Evolutionary conservation across 148 eudicot genomes (phyloP).

Genomic region (Vaccinium corymbosum): DNA sequence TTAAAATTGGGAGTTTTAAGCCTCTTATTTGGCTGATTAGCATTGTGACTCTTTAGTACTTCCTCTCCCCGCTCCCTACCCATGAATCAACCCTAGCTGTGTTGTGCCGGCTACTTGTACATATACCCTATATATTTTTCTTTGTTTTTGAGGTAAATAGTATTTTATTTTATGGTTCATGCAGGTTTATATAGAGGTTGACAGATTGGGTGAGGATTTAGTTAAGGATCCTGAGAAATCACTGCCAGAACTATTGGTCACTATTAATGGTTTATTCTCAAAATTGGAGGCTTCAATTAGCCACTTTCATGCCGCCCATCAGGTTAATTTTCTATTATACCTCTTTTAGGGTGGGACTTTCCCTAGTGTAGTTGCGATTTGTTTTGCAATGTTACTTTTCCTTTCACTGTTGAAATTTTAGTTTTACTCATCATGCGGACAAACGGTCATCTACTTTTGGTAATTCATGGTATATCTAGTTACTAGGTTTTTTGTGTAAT

Average conservation of each 20-base stretch:
- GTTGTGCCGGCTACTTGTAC: neutral
- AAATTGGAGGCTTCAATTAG: conserved; percentile 73
- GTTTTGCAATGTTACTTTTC: neutral
- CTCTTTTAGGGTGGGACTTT: neutral
- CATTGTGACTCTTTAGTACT: too few relatives aligned
- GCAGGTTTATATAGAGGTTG: conserved; percentile 80
- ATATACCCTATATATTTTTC: neutral
- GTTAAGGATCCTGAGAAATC: conserved; percentile 68
- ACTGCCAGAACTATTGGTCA: conserved; percentile 51
- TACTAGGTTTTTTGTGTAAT: conserved; percentile 5
- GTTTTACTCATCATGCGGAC: neutral
- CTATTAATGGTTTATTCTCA: conserved; percentile 56
- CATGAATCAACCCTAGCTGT: too few relatives aligned
- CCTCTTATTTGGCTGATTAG: too few relatives aligned
- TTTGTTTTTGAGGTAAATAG: neutral
- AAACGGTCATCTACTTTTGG: neutral
- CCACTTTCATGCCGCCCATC: conserved; percentile 53
- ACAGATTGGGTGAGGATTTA: conserved; percentile 63
- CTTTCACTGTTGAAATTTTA: neutral
- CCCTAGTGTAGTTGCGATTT: neutral
- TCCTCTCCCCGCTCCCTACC: too few relatives aligned
- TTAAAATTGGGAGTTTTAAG: too few relatives aligned
- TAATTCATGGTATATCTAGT: neutral
- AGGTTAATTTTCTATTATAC: conserved; percentile 36
- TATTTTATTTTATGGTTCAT: conserved; percentile 13